Conservation (phyloP, 1,139 yeast genomes). For the Geotrichum restrictum region DNA sequence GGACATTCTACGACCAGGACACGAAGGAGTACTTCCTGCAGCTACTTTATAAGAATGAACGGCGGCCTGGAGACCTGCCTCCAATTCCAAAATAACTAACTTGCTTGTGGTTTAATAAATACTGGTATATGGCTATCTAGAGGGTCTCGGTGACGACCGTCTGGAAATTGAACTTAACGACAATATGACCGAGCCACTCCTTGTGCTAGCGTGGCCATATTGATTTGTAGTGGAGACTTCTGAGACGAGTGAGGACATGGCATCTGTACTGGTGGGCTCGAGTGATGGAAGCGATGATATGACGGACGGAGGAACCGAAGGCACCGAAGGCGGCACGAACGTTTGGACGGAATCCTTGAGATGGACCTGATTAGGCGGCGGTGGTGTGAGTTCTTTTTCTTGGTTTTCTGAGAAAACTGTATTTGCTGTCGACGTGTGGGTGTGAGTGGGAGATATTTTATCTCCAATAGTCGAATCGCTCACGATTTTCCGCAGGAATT, state of each 20-base stretch:
- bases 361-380: too few species aligned
- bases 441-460: not conserved
- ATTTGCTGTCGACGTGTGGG: not conserved
- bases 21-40: constrained; percentile 67
- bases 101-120: not conserved
- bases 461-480: not conserved
- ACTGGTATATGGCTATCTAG: not conserved
- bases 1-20: constrained; percentile 73
- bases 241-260: constrained; percentile 2
- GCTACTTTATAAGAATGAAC: constrained; percentile 46
- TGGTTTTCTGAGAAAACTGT: too few species aligned
- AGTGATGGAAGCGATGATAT: constrained; percentile 2
- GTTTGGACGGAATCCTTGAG: not conserved
- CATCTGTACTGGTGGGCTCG: not conserved
- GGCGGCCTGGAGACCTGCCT: constrained; percentile 1
- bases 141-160: not conserved
- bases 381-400: too few species aligned
- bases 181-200: not conserved
- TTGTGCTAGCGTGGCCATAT: not conserved
- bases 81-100: not conserved
- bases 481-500: not conserved
- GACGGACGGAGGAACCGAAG: not conserved
- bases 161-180: not conserved
- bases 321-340: not conserved
- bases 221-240: constrained; percentile 9